Evolutionary conservation across 2,329 filamentous ascomycete species (phyloP).

Genomic region (Epichloe uncinata): DNA sequence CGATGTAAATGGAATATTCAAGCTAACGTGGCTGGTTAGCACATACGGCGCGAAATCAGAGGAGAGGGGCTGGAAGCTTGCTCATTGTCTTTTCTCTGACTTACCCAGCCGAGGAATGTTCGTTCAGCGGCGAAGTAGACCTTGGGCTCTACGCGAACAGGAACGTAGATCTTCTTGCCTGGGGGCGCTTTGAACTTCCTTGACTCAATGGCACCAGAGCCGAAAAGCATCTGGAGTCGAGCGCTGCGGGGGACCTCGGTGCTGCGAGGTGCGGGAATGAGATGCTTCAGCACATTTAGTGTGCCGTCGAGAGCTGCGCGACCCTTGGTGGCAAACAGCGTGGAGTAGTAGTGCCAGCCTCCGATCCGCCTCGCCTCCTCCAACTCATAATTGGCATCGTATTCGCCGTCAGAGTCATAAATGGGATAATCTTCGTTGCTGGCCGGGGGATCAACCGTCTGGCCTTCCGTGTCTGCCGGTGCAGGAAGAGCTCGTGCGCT

Average conservation of each 20-base stretch:
- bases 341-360: conserved; percentile 60
- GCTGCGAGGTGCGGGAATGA: conserved; percentile 42
- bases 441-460: conserved; percentile 50
- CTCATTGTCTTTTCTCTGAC: conserved; percentile 14
- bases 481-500: conserved; percentile 30
- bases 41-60: conserved; percentile 5
- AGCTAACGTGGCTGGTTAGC: conserved; percentile 40
- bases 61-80: background rate
- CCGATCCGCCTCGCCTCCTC: conserved; percentile 68
- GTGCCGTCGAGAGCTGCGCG: conserved; percentile 28
- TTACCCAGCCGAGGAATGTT: conserved; percentile 87
- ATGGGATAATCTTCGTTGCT: conserved; percentile 63
- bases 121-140: conserved; percentile 94
- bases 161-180: conserved; percentile 89
- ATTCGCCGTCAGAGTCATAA: conserved; percentile 78
- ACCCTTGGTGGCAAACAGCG: conserved; percentile 37
- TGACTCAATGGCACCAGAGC: conserved; percentile 38
- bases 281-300: conserved; percentile 31
- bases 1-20: conserved; percentile 91
- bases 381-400: conserved; percentile 58
- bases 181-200: conserved; percentile 59
- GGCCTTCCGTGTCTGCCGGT: conserved; percentile 62
- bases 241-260: conserved; percentile 44
- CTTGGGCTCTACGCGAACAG: conserved; percentile 91
- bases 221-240: conserved; percentile 39